These are phyloP conservation scores for Hygrophoropsis aurantiaca DNA, from an alignment of 768 basidiomycete species.

Conservation along the genomic window DNA sequence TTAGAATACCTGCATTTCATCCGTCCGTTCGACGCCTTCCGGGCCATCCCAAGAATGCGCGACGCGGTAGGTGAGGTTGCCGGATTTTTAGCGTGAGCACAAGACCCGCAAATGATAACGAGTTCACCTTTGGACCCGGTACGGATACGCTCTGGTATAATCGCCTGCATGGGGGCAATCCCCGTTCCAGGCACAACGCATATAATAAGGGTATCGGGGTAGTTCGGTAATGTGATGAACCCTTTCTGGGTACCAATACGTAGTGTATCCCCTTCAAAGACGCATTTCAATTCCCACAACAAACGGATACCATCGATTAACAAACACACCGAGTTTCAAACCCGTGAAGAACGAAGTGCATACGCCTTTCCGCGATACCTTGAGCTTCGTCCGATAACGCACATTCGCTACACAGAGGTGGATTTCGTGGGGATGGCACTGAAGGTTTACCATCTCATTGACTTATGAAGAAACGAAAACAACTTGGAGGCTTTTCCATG, in stretches of 20 bases:
- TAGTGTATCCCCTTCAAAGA: conserved; percentile 53
- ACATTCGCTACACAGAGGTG: conserved; percentile 93
- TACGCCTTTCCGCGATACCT: conserved; percentile 74
- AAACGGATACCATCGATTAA: not conserved
- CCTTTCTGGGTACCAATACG: conserved; percentile 66
- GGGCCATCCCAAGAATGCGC: conserved; percentile 84
- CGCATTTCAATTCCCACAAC: not conserved
- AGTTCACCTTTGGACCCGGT: conserved; percentile 53
- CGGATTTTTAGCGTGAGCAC: conserved; percentile 63
- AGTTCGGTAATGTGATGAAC: conserved; percentile 55
- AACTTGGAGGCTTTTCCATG: conserved; percentile 30
- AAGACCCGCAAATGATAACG: too few relatives aligned
- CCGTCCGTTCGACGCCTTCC: conserved; percentile 65
- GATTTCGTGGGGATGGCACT: conserved; percentile 64
- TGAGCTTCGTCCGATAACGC: conserved; percentile 82
- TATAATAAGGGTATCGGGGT: conserved; percentile 62
- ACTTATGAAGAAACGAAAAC: not conserved
- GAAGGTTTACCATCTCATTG: too few relatives aligned
- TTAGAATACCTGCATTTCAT: conserved; percentile 84
- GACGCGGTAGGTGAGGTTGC: conserved; percentile 58
- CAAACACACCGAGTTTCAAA: conserved; percentile 58
- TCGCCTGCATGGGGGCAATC: conserved; percentile 86
- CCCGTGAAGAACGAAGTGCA: conserved; percentile 78
- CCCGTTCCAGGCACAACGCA: conserved; percentile 96
- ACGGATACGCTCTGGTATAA: conserved; percentile 75